A percentile compares a stretch with the other conserved stretches of the same genome.
Evolutionary conservation across 2,329 filamentous ascomycete genomes (phyloP).

Genomic region (Rhinocladiella mackenziei): DNA sequence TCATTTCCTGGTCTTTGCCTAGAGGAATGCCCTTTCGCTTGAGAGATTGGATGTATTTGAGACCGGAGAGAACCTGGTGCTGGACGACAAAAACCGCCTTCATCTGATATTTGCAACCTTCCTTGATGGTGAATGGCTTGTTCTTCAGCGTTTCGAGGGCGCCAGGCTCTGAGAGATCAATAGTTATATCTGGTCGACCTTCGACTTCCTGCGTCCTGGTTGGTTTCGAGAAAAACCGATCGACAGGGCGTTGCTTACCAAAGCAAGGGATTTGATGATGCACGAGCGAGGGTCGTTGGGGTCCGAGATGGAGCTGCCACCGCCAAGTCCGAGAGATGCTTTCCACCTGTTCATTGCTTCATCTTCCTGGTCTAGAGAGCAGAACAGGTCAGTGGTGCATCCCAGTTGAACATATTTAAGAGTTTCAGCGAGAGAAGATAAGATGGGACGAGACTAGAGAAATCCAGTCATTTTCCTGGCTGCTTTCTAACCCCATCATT

Average conservation of each 20-base stretch:
- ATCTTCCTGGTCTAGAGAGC: slow-evolving; percentile 61
- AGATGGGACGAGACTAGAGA: no score
- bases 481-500: no score
- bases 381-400: slow-evolving; percentile 6
- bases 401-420: not conserved
- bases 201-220: slow-evolving; percentile 58
- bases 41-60: slow-evolving; percentile 93
- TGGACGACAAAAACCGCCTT: slow-evolving; percentile 91
- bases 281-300: slow-evolving; percentile 81
- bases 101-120: slow-evolving; percentile 91
- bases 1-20: slow-evolving; percentile 96
- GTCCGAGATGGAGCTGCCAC: slow-evolving; percentile 67
- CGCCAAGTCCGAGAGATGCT: slow-evolving; percentile 80
- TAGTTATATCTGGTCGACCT: slow-evolving; percentile 78
- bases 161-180: slow-evolving; percentile 74
- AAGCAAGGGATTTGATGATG: slow-evolving; percentile 85
- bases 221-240: no score
- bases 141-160: slow-evolving; percentile 76
- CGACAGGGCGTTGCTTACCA: slow-evolving; percentile 44
- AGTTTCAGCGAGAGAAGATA: no score
- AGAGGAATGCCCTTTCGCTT: slow-evolving; percentile 83
- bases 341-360: slow-evolving; percentile 98
- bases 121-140: slow-evolving; percentile 96
- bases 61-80: slow-evolving; percentile 88
- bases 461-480: no score